These are phyloP conservation scores for Mariannaea elegans DNA, from an alignment of 2,329 filamentous ascomycete genomes.

Conservation along the genomic window DNA sequence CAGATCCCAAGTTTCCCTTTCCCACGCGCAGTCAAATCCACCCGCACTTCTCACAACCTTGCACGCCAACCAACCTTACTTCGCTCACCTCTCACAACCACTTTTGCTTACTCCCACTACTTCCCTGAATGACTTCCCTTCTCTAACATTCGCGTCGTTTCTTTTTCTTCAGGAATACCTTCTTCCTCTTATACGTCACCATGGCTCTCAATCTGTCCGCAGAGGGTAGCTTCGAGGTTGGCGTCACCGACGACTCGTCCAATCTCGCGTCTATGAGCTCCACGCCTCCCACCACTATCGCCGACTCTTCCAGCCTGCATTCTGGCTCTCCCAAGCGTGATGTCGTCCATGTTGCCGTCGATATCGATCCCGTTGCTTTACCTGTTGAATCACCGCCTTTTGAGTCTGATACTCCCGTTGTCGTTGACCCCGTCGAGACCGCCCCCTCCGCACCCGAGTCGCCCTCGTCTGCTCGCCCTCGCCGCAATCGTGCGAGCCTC, in stretches of 20 bases:
- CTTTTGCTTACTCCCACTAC: not conserved
- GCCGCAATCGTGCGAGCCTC: conserved; percentile 63
- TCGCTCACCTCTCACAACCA: conserved; percentile 8
- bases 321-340: conserved; percentile 54
- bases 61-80: not conserved
- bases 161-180: not conserved
- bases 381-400: conserved; percentile 18
- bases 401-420: conserved; percentile 17
- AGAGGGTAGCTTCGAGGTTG: conserved; percentile 45
- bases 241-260: conserved; percentile 51
- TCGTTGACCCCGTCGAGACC: conserved; percentile 21
- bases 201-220: conserved; percentile 45
- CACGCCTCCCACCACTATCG: conserved; percentile 73
- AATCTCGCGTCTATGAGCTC: conserved; percentile 66
- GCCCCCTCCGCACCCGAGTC: conserved; percentile 39
- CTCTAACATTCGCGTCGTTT: conserved; percentile 31
- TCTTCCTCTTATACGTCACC: conserved; percentile 18
- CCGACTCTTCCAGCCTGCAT: conserved; percentile 67
- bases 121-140: conserved; percentile 19
- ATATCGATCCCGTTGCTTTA: conserved; percentile 4
- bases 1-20: not conserved
- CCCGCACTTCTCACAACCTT: not conserved
- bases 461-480: conserved; percentile 52
- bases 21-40: not conserved
- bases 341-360: conserved; percentile 44